A percentile compares a stretch with the other conserved stretches of the same genome.
Evolutionary conservation across 441 rosid genomes (phyloP).

Genomic region (Mallotus japonicus): DNA sequence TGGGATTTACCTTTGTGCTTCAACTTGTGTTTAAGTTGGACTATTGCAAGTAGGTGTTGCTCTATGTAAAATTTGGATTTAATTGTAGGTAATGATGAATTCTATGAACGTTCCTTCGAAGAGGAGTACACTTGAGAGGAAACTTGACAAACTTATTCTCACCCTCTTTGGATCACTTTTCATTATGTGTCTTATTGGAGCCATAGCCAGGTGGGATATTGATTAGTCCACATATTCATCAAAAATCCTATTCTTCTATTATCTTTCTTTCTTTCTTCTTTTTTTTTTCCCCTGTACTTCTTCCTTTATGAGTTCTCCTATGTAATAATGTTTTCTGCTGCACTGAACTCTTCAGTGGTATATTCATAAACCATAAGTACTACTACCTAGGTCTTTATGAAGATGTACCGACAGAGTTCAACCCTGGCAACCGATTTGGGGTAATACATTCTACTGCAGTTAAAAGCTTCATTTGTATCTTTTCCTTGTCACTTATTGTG

Average conservation of each 20-base stretch:
- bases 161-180: conserved; percentile 82
- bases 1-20: conserved; percentile 10
- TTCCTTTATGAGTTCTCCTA: background rate
- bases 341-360: conserved; percentile 62
- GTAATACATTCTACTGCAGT: conserved; percentile 40
- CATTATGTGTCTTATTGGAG: conserved; percentile 81
- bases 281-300: conserved; percentile 4
- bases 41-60: conserved; percentile 13
- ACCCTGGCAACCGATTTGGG: conserved; percentile 65
- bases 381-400: conserved; percentile 64
- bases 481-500: conserved; percentile 16
- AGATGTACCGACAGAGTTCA: conserved; percentile 49
- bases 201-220: conserved; percentile 75
- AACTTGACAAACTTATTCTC: conserved; percentile 97
- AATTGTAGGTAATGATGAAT: conserved; percentile 98
- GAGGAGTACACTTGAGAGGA: conserved; percentile 98
- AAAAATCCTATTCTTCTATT: background rate
- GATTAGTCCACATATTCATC: conserved; percentile 21
- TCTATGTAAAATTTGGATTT: conserved; percentile 27
- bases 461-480: conserved; percentile 4
- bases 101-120: conserved; percentile 99
- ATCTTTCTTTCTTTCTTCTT: background rate
- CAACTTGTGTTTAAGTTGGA: background rate
- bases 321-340: conserved; percentile 19
- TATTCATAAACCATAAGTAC: conserved; percentile 71